These are phyloP conservation scores for Solanum hybrid DNA, from an alignment of 305 asterid species.

Conservation along the genomic window DNA sequence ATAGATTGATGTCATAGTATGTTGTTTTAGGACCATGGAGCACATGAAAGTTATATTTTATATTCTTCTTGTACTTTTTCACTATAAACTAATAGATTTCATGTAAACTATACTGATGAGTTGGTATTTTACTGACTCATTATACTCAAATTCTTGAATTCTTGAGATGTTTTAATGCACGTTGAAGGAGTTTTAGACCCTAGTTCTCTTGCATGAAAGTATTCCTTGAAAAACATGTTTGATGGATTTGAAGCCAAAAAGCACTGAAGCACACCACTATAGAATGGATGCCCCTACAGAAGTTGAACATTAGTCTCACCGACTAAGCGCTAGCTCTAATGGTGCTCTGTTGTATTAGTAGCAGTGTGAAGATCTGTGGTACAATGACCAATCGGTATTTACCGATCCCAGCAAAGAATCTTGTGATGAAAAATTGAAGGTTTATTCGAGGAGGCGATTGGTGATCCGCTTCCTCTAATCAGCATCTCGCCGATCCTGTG, in stretches of 20 bases:
- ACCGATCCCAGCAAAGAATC: background rate
- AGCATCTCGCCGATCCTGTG: background rate
- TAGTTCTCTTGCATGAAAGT: background rate
- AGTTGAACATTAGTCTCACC: background rate
- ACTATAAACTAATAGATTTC: too few relatives aligned
- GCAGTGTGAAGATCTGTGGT: background rate
- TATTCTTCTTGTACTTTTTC: too few relatives aligned
- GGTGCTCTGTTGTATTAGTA: background rate
- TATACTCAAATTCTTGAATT: too few relatives aligned
- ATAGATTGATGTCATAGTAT: too few relatives aligned
- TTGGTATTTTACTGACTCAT: too few relatives aligned
- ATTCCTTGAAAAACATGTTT: background rate
- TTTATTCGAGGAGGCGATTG: background rate
- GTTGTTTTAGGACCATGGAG: too few relatives aligned
- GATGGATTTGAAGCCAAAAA: background rate
- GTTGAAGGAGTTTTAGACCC: too few relatives aligned
- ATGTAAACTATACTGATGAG: too few relatives aligned
- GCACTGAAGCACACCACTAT: background rate
- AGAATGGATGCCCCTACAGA: background rate
- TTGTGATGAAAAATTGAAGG: background rate
- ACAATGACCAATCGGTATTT: background rate
- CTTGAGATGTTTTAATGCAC: too few relatives aligned
- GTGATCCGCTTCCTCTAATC: background rate
- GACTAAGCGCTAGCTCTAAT: background rate
- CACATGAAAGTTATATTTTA: too few relatives aligned